Evolutionary conservation across 345 rosid species (phyloP).

Genomic region (Hibiscus mutabilis): DNA sequence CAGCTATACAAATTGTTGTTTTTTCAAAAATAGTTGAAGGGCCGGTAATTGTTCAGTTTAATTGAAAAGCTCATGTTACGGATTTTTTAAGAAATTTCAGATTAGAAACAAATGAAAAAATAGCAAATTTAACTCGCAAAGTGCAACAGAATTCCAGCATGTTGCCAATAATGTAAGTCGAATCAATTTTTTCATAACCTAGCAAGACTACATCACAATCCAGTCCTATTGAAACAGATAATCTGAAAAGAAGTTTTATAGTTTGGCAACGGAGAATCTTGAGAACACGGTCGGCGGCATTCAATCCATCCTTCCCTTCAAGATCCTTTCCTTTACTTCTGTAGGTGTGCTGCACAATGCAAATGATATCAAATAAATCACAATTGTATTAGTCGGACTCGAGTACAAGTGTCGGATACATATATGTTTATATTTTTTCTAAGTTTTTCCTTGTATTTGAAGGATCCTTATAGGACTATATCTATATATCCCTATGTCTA

Average conservation of each 20-base stretch:
- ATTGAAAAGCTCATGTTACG: no score
- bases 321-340: slow-evolving; percentile 71
- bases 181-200: not conserved
- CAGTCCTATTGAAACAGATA: not conserved
- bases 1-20: no score
- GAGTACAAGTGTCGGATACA: not conserved
- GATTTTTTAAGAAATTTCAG: no score
- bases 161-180: not conserved
- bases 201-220: not conserved
- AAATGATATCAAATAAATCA: not conserved
- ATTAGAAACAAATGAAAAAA: no score
- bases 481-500: not conserved
- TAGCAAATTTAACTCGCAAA: no score
- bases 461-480: not conserved
- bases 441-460: not conserved
- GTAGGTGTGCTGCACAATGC: slow-evolving; percentile 66
- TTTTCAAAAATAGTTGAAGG: no score
- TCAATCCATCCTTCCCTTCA: slow-evolving; percentile 98
- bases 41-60: no score
- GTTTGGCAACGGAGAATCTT: not conserved
- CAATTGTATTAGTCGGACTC: not conserved
- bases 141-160: not conserved
- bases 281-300: not conserved
- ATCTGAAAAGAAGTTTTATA: not conserved
- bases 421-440: not conserved